Conservation (phyloP, 2,329 filamentous ascomycete species). For the Colletotrichum gigasporum region DNA sequence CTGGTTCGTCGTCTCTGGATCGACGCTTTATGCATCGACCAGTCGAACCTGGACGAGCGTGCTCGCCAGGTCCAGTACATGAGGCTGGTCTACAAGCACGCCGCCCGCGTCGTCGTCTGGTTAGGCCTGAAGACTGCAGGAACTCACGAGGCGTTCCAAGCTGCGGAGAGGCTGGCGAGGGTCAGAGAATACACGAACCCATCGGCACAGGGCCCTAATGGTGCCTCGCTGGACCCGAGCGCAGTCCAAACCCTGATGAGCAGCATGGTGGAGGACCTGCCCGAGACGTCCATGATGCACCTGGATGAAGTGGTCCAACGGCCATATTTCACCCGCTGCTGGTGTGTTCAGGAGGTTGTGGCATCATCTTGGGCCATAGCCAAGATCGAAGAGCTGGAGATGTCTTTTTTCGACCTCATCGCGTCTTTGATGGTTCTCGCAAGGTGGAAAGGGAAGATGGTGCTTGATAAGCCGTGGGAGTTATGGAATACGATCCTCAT, state of each 20-base stretch:
- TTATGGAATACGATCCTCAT: conserved; percentile 22
- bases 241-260: neutral
- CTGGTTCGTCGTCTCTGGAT: conserved; percentile 34
- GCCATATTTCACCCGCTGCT: conserved; percentile 20
- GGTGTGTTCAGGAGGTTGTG: conserved; percentile 24
- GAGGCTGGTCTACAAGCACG: conserved; percentile 24
- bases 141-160: conserved; percentile 18
- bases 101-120: conserved; percentile 18
- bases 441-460: neutral
- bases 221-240: neutral
- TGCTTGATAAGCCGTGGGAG: conserved; percentile 1
- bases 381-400: conserved; percentile 23
- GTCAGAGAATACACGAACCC: conserved; percentile 18
- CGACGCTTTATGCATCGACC: conserved; percentile 38
- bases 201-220: neutral
- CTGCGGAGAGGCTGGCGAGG: conserved; percentile 13
- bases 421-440: neutral
- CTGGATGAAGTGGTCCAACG: conserved; percentile 16
- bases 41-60: conserved; percentile 27
- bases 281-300: conserved; percentile 11
- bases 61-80: conserved; percentile 26
- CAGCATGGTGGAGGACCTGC: conserved; percentile 18
- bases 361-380: conserved; percentile 18
- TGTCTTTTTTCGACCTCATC: conserved; percentile 26
- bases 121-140: conserved; percentile 14